Conservation (phyloP, 306 rosid species). For the Sesbania bispinosa region DNA sequence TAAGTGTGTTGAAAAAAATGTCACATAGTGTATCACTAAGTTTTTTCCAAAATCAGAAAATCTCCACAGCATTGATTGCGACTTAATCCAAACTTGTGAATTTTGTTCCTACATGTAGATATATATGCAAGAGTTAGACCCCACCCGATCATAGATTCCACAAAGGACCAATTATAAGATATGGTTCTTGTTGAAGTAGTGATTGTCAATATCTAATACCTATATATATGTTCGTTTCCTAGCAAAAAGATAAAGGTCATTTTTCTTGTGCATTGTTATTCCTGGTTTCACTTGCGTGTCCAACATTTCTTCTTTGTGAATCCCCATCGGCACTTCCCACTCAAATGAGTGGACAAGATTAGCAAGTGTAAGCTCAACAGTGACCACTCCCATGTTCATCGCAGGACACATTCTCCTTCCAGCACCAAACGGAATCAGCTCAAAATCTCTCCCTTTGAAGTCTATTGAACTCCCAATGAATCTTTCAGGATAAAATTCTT, state of each 20-base stretch:
- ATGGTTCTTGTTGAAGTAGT: too few species aligned
- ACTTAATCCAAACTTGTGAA: too few species aligned
- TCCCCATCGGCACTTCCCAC: constrained; percentile 24
- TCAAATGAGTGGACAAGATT: constrained; percentile 35
- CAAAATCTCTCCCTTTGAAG: constrained; percentile 30
- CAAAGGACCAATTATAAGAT: too few species aligned
- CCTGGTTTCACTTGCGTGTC: constrained; percentile 31
- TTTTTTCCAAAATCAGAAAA: too few species aligned
- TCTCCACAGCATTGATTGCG: too few species aligned
- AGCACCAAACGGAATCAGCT: constrained; percentile 35
- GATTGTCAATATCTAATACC: too few species aligned
- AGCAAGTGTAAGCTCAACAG: constrained; percentile 23
- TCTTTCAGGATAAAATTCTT: constrained; percentile 35
- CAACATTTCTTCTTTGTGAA: constrained; percentile 6
- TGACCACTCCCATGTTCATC: constrained; percentile 10
- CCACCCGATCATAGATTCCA: too few species aligned
- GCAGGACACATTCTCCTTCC: constrained; percentile 44
- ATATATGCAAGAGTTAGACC: too few species aligned
- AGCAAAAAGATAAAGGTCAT: constrained; percentile 20
- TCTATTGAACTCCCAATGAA: constrained; percentile 8
- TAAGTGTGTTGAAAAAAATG: too few species aligned
- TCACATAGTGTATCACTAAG: too few species aligned
- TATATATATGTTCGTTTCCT: background rate
- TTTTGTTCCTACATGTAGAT: too few species aligned
- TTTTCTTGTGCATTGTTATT: constrained; percentile 32